phyloP scores from a whole-genome alignment of 345 rosid genomes.

The Dovyalis caffra region DNA sequence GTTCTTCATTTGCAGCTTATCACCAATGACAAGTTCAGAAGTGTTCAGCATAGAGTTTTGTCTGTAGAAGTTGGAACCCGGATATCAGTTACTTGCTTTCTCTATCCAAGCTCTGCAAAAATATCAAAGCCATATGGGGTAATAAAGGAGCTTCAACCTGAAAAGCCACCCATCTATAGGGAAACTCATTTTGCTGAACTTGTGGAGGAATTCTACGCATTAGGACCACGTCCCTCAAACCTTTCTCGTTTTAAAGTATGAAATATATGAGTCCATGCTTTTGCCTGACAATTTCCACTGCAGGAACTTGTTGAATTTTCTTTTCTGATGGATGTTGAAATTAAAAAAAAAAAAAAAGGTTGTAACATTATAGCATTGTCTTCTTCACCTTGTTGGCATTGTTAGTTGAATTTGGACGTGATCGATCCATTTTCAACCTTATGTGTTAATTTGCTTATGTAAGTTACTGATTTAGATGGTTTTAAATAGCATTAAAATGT shows the following conservation, averaged over 20 bases:
- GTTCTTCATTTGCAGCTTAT: constrained; percentile 17
- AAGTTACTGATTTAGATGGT: no score
- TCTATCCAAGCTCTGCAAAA: constrained; percentile 36
- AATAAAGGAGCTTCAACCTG: constrained; percentile 36
- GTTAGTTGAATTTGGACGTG: no score
- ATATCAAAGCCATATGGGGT: constrained; percentile 30
- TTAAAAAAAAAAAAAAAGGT: no score
- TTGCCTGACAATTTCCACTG: no score
- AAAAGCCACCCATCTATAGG: constrained; percentile 33
- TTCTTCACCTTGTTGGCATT: no score
- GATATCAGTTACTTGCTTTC: constrained; percentile 35
- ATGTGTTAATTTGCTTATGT: no score
- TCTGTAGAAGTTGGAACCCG: constrained; percentile 20
- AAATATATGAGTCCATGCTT: no score
- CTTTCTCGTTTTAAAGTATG: constrained; percentile 32
- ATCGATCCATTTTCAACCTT: no score
- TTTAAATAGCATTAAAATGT: no score
- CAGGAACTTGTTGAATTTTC: no score
- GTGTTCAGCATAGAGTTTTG: constrained; percentile 41
- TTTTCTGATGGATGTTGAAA: no score
- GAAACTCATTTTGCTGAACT: constrained; percentile 33
- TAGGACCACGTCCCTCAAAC: constrained; percentile 36
- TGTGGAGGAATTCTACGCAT: constrained; percentile 16
- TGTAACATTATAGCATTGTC: no score
- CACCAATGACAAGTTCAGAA: constrained; percentile 34